phyloP scores from a whole-genome alignment of 2,329 filamentous ascomycete genomes.

The Microdochium bolleyi region DNA sequence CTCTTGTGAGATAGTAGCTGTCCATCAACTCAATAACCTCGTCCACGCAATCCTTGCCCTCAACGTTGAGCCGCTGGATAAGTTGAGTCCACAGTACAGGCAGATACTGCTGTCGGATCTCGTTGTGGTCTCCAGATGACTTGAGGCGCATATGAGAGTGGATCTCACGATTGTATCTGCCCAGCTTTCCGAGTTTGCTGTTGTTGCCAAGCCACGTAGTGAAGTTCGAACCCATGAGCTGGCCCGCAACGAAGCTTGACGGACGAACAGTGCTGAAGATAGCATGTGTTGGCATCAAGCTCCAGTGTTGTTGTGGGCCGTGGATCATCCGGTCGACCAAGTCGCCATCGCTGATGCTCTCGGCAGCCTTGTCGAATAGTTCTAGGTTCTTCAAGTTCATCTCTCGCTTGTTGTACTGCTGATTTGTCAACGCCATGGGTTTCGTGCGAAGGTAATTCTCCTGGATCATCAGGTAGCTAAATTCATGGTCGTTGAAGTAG shows the following conservation, averaged over 20 bases:
- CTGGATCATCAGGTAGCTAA: slow-evolving; percentile 95
- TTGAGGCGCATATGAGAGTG: slow-evolving; percentile 94
- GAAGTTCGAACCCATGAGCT: slow-evolving; percentile 67
- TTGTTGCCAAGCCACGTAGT: slow-evolving; percentile 93
- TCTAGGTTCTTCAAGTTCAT: slow-evolving; percentile 77
- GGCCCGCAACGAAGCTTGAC: slow-evolving; percentile 78
- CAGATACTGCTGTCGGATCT: slow-evolving; percentile 90
- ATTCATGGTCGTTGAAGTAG: slow-evolving; percentile 99
- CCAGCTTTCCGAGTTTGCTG: slow-evolving; percentile 73
- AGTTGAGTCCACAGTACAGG: slow-evolving; percentile 80
- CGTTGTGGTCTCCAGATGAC: slow-evolving; percentile 83
- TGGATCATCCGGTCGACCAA: slow-evolving; percentile 97
- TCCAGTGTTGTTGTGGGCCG: slow-evolving; percentile 96
- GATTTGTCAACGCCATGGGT: slow-evolving; percentile 54
- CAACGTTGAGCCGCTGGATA: slow-evolving; percentile 62
- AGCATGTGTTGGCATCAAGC: slow-evolving; percentile 92
- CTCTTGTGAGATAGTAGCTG: slow-evolving; percentile 87
- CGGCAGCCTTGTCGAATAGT: slow-evolving; percentile 77
- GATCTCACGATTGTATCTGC: slow-evolving; percentile 81
- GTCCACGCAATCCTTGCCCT: slow-evolving; percentile 75
- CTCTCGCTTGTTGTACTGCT: slow-evolving; percentile 55
- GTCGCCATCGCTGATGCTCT: slow-evolving; percentile 96
- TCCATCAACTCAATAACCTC: slow-evolving; percentile 95
- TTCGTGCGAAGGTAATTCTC: slow-evolving; percentile 91
- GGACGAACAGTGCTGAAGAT: slow-evolving; percentile 92